phyloP scores from a whole-genome alignment of 2,329 filamentous ascomycete genomes.

The Aspergillus sp. region DNA sequence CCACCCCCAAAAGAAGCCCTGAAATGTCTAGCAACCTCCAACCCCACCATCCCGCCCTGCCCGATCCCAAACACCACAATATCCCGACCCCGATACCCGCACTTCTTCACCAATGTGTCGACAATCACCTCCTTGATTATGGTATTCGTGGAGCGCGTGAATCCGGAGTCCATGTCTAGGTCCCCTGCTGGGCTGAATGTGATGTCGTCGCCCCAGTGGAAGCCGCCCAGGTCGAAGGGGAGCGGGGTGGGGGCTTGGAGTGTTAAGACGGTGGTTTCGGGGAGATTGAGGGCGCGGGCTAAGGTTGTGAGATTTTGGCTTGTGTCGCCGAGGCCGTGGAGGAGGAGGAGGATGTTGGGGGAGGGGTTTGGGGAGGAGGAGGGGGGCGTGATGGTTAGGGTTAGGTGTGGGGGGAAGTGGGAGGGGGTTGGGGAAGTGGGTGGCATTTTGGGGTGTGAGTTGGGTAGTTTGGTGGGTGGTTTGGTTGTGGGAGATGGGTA shows the following conservation, averaged over 20 bases:
- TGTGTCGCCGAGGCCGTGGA: slow-evolving; percentile 82
- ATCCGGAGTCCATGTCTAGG: slow-evolving; percentile 65
- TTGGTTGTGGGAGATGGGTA: background rate
- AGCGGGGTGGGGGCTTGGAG: slow-evolving; percentile 71
- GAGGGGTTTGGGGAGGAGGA: slow-evolving; percentile 51
- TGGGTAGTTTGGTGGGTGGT: background rate
- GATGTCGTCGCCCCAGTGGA: slow-evolving; percentile 71
- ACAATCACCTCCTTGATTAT: slow-evolving; percentile 57
- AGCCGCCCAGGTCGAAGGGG: slow-evolving; percentile 68
- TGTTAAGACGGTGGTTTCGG: slow-evolving; percentile 74
- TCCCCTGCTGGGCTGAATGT: slow-evolving; percentile 56
- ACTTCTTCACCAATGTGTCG: slow-evolving; percentile 55
- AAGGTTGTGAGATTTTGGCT: slow-evolving; percentile 69
- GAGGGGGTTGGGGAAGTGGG: slow-evolving; percentile 40
- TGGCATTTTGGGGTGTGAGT: slow-evolving; percentile 24
- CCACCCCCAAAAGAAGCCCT: too few species aligned
- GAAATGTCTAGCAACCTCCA: slow-evolving; percentile 53
- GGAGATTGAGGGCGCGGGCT: slow-evolving; percentile 68
- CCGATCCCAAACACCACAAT: slow-evolving; percentile 68
- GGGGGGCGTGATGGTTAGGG: slow-evolving; percentile 43
- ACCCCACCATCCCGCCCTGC: slow-evolving; percentile 65
- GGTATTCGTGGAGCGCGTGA: slow-evolving; percentile 51
- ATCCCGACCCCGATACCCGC: slow-evolving; percentile 62
- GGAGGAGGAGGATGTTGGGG: slow-evolving; percentile 74
- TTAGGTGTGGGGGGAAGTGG: slow-evolving; percentile 51